These are phyloP conservation scores for Talaromyces piceae DNA, from an alignment of 2,329 filamentous ascomycete species.

Conservation along the genomic window DNA sequence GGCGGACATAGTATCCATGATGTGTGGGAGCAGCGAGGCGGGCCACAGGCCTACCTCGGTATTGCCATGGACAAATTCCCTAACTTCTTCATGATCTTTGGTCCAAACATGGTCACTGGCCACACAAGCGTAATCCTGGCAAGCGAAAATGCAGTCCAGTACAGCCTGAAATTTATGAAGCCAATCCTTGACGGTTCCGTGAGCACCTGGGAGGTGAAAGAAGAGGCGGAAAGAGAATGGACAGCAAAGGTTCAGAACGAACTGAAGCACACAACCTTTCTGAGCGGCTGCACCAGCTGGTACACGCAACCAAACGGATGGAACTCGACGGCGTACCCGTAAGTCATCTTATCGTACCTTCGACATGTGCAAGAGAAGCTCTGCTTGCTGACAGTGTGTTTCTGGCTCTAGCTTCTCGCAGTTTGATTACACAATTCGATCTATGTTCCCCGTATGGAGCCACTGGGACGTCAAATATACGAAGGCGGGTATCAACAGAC, in stretches of 20 bases:
- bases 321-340: constrained; percentile 45
- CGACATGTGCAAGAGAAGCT: neutral
- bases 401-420: constrained; percentile 38
- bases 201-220: constrained; percentile 41
- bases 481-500: constrained; percentile 36
- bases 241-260: constrained; percentile 41
- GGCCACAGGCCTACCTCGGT: constrained; percentile 54
- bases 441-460: constrained; percentile 47
- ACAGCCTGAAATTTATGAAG: constrained; percentile 51
- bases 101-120: constrained; percentile 57
- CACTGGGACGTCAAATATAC: constrained; percentile 50
- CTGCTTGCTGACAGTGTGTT: constrained; percentile 13
- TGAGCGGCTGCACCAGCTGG: constrained; percentile 43
- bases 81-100: constrained; percentile 58
- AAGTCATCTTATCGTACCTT: constrained; percentile 13
- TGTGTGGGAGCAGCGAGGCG: constrained; percentile 53
- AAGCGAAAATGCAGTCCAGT: constrained; percentile 55
- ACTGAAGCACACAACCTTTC: constrained; percentile 42
- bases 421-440: constrained; percentile 44
- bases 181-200: constrained; percentile 44
- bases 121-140: constrained; percentile 55
- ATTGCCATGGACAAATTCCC: constrained; percentile 54
- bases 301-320: constrained; percentile 43
- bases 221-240: constrained; percentile 42
- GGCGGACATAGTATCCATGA: constrained; percentile 45